Conservation (phyloP, 768 basidiomycete genomes). For the Agrocybe pediades region DNA sequence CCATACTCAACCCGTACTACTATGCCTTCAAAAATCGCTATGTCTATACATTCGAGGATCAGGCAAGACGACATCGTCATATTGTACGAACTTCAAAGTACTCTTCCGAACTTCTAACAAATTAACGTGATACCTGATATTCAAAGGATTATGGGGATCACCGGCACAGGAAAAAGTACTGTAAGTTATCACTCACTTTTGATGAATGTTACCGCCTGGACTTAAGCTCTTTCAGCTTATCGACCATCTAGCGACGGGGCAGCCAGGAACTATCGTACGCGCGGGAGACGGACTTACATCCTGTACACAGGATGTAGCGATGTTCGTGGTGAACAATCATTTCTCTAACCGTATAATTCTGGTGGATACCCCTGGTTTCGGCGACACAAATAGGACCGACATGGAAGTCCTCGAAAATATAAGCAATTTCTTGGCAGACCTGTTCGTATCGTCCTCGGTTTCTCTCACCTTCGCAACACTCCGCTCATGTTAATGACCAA, state of each 20-base stretch:
- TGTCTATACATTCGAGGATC: too few relatives aligned
- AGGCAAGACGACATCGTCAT: too few relatives aligned
- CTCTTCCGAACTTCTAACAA: too few relatives aligned
- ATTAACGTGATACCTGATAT: background rate
- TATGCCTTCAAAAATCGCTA: too few relatives aligned
- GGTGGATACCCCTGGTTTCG: constrained; percentile 2
- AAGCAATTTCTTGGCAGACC: constrained; percentile 4
- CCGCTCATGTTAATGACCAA: background rate
- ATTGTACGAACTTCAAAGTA: too few relatives aligned
- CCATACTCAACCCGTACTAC: too few relatives aligned
- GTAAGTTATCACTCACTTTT: background rate
- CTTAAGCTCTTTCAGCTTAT: background rate
- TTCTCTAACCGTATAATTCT: background rate
- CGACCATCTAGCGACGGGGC: background rate
- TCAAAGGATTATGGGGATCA: background rate
- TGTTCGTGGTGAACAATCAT: background rate
- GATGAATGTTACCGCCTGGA: too few relatives aligned
- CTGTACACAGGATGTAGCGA: background rate
- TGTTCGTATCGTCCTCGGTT: background rate
- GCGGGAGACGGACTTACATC: background rate
- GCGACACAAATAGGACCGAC: constrained; percentile 12
- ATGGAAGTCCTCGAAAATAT: constrained; percentile 11
- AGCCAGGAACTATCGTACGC: background rate
- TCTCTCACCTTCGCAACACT: too few relatives aligned
- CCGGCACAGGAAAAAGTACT: background rate